Base-by-base conservation (phyloP, 1,139 yeast genomes). In the Pichia sp. region DNA sequence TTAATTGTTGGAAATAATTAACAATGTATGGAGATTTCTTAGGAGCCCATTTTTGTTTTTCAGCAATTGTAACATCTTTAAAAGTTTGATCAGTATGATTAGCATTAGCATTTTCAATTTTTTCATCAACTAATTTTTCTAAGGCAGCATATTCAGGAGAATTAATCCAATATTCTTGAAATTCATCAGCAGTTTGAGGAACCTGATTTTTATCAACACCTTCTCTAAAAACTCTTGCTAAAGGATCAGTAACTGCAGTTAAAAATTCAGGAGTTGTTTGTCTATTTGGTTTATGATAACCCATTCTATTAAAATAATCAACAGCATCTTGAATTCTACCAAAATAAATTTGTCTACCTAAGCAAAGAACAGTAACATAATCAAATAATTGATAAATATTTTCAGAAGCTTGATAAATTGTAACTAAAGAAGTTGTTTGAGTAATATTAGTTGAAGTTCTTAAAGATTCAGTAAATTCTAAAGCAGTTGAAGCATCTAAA, bases 241-340 rank as follows among this genome's bases (percentile, higher is more conserved):
- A 67, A 7, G 95, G 90, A 58, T 82, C 81, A 3, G 95, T 84
- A 45, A 86, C 70, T 1, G 94, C 79, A 2, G 95, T 86, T 60
- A 87, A 70, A 65, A 78, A 87, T 64, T 87, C 96, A 18, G 90
- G 87, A 51, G 92, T 83, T 8, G 95, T 83, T 69, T 84, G 89
- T 65, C 95, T 80, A 39, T 75, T 72, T 37, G 87, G 84, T 61
- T 88, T 84, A 11, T 71, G 69, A 64, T 73, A 84, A 31, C 92
- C 92, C 86, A 84, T 80, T 37, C 72, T 72, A 48, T 68, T 61
- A 63, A 84, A 84, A 65, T 72, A 84, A 39, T 70, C 69, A 57
- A 76, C 81, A 5, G 92, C 95, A 33, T 69, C 63, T 18, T 66
- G 64, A 11, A 80, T 73, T 39, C 77, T 75, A 53, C 96, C 96